Base-by-base conservation (phyloP, 1,284 basidiomycete species). In the Kwoniella shivajii region DNA sequence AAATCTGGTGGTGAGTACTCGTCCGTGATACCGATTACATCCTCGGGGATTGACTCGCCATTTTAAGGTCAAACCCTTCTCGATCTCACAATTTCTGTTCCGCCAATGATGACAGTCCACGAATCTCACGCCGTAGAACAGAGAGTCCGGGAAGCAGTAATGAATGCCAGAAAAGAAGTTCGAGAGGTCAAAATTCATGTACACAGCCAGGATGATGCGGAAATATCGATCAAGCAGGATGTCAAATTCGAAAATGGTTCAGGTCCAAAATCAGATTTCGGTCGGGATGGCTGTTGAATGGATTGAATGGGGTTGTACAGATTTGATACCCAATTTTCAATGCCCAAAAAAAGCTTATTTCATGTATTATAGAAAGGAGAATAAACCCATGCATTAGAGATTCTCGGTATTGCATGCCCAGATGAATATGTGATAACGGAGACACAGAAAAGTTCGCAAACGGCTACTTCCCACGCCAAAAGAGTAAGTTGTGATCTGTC, bases 101-200 rank as follows among this genome's bases (percentile, higher is more conserved):
- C 86, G 14, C 78, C 79, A 11, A 69, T 71, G n/a, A 79, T 86
- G 73, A 85, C 83, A 7, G 83, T 91, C 16, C 71, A 75, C 24
- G 83, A 86, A 33, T 80, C 84, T 9, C 82, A 83, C 47, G 73
- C 77, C 24, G 75, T 92, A 33, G 88, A 92, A 73, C 76, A 79
- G 36, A 77, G 81, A 65, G 90, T 94, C 31, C 72, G 82, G 31
- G 78, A 79, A 50, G 81, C 82, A 34, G 79, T 94, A 61, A 86
- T 84, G 76, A 73, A 77, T 4, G 84, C 81, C 33, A 80, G 84
- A 72, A 86, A 80, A 72, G 90, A 92, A 69, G 82, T 92, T n/a
- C 79, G 85, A 20, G 90, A 92, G 70, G 89, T 93, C 34, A 79
- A 85, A 65, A 83, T 94, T 26, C 86, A 83, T 68, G 90, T 92